phyloP scores from a whole-genome alignment of 345 rosid genomes.

The Gossypium bickii region DNA sequence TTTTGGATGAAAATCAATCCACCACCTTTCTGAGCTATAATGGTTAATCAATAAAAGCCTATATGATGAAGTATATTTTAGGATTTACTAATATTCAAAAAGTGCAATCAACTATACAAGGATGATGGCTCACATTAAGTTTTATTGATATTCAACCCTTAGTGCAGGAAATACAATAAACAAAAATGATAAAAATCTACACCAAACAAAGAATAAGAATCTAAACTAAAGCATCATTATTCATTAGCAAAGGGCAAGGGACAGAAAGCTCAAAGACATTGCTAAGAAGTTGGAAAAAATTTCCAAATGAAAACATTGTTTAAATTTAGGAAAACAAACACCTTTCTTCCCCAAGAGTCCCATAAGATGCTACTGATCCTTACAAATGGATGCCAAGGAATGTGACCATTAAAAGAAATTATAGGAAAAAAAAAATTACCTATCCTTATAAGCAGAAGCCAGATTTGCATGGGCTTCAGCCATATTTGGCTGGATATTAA shows the following conservation, averaged over 20 bases:
- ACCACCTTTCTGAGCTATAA: background rate
- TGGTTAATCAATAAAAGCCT: background rate
- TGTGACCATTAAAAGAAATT: background rate
- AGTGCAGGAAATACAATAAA: background rate
- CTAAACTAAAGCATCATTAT: background rate
- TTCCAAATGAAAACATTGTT: background rate
- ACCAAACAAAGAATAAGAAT: background rate
- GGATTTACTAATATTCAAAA: background rate
- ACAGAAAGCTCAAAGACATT: background rate
- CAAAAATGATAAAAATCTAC: background rate
- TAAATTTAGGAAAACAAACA: background rate
- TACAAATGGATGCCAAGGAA: background rate
- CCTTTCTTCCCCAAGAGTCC: background rate
- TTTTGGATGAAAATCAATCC: slow-evolving; percentile 4
- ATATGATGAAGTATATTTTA: background rate
- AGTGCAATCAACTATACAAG: background rate
- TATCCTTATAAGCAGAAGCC: slow-evolving; percentile 99
- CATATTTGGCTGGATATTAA: slow-evolving; percentile 79
- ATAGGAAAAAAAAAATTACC: slow-evolving; percentile 43
- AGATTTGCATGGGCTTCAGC: slow-evolving; percentile 99
- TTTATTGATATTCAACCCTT: background rate
- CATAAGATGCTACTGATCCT: slow-evolving; percentile 1
- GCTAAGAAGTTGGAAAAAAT: background rate
- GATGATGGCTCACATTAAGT: background rate
- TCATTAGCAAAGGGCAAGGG: background rate